phyloP scores from a whole-genome alignment of 805 yeast genomes.

The Teunomyces atbi region DNA sequence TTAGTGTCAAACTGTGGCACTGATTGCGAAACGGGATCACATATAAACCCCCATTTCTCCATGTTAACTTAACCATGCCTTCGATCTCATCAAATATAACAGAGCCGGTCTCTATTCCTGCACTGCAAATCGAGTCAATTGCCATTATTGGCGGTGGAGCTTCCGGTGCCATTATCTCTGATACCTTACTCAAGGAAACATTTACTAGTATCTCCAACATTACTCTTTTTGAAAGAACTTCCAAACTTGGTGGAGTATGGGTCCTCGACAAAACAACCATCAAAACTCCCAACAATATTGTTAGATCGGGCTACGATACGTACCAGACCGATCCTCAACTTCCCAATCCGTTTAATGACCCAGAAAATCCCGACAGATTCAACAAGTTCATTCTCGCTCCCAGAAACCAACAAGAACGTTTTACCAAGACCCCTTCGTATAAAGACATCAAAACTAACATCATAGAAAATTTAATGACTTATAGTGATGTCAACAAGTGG shows the following conservation, averaged over 20 bases:
- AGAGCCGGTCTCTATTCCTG: conserved; percentile 1
- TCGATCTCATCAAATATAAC: neutral
- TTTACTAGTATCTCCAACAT: conserved; percentile 25
- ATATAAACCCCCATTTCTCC: neutral
- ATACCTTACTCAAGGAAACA: conserved; percentile 33
- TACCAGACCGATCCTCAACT: conserved; percentile 28
- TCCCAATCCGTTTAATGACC: conserved; percentile 21
- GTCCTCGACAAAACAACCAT: conserved; percentile 23
- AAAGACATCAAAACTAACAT: conserved; percentile 35
- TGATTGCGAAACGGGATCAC: conserved; percentile 4
- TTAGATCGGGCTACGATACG: conserved; percentile 20
- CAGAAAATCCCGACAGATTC: conserved; percentile 3
- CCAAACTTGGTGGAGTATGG: conserved; percentile 46
- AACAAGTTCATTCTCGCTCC: conserved; percentile 9
- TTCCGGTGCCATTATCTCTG: conserved; percentile 44
- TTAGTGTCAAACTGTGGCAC: neutral
- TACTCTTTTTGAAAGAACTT: conserved; percentile 41
- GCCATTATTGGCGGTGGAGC: conserved; percentile 56
- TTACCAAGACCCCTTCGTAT: conserved; percentile 30
- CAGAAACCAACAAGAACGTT: conserved; percentile 23
- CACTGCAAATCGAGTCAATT: conserved; percentile 21
- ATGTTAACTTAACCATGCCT: neutral
- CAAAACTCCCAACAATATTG: conserved; percentile 18
- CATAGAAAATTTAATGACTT: conserved; percentile 46
- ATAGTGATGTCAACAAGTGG: conserved; percentile 40